A percentile compares a stretch with the other conserved stretches of the same genome.
Conservation (phyloP, 2,329 filamentous ascomycete species). For the Pseudogymnoascus verrucosus region DNA sequence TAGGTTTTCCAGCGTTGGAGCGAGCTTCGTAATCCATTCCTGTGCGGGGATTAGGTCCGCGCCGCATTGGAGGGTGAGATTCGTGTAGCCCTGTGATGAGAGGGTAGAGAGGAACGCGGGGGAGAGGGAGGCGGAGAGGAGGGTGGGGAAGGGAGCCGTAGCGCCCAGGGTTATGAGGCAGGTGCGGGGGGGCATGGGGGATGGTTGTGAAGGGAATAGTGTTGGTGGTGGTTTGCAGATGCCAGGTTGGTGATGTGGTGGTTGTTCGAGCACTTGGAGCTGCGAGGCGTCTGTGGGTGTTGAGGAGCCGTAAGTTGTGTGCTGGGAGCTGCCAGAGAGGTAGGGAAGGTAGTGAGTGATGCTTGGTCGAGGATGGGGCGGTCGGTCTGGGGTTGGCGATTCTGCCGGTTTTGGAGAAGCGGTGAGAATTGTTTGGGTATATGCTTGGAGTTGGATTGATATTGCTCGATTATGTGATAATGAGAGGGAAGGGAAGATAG, state of each 20-base stretch:
- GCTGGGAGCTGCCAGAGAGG: not conserved
- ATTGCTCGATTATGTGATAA: not conserved
- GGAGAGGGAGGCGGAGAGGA: constrained; percentile 60
- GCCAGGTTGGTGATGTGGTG: constrained; percentile 12
- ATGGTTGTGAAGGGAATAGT: no score
- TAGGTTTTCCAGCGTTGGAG: constrained; percentile 24
- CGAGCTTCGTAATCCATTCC: constrained; percentile 19
- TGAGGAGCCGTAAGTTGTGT: not conserved
- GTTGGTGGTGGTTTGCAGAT: constrained; percentile 25
- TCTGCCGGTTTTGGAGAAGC: not conserved
- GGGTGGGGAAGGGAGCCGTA: constrained; percentile 70
- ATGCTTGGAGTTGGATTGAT: not conserved
- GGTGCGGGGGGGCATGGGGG: constrained; percentile 13
- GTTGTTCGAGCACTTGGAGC: not conserved
- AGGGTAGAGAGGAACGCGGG: constrained; percentile 57
- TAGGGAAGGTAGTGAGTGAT: not conserved
- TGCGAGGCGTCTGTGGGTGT: not conserved
- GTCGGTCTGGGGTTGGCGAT: not conserved
- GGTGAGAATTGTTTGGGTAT: constrained; percentile 8
- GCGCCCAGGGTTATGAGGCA: constrained; percentile 91
- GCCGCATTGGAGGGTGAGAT: constrained; percentile 75
- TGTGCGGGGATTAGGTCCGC: constrained; percentile 51
- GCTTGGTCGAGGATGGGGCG: constrained; percentile 12
- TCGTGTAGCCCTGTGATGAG: constrained; percentile 52
- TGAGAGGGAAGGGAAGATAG: not conserved